Evolutionary conservation across 352 stramenopile species (phyloP).

Genomic region (Phytopythium boreale): DNA sequence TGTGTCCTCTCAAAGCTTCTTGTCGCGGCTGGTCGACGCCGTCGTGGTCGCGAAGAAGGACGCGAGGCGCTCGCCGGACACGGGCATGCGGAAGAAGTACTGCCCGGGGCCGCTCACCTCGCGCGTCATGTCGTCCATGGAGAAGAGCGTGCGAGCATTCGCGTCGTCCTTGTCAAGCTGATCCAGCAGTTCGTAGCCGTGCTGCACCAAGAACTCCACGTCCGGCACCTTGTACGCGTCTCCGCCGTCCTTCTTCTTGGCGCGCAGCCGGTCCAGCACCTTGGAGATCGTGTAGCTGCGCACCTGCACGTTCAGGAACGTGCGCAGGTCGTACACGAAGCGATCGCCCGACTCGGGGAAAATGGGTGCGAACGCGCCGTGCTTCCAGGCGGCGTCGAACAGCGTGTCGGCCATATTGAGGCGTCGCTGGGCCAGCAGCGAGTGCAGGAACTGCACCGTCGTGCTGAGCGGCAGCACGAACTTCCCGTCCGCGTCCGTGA

Average conservation of each 20-base stretch:
- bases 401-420: constrained; percentile 62
- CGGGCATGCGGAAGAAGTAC: constrained; percentile 59
- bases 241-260: constrained; percentile 18
- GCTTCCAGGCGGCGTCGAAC: constrained; percentile 44
- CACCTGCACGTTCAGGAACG: constrained; percentile 50
- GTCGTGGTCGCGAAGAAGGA: constrained; percentile 56
- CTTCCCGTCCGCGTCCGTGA: constrained; percentile 44
- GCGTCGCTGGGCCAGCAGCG: constrained; percentile 63
- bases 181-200: constrained; percentile 78
- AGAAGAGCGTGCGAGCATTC: constrained; percentile 65
- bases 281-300: constrained; percentile 66
- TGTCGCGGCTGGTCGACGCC: constrained; percentile 27
- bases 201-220: constrained; percentile 68
- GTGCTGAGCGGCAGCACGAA: constrained; percentile 65
- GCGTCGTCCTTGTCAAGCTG: constrained; percentile 70
- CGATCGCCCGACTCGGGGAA: constrained; percentile 39
- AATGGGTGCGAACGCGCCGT: constrained; percentile 52
- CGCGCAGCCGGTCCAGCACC: constrained; percentile 51
- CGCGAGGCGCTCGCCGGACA: constrained; percentile 42
- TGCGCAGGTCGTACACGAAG: constrained; percentile 65
- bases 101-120: constrained; percentile 33
- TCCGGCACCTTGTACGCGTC: constrained; percentile 47
- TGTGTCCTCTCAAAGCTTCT: constrained; percentile 19
- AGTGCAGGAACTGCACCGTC: constrained; percentile 65
- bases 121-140: constrained; percentile 83